A percentile compares a stretch with the other conserved stretches of the same genome.
These are phyloP conservation scores for Heliosperma pusillum DNA, from an alignment of 148 eudicot species.

Conservation along the genomic window DNA sequence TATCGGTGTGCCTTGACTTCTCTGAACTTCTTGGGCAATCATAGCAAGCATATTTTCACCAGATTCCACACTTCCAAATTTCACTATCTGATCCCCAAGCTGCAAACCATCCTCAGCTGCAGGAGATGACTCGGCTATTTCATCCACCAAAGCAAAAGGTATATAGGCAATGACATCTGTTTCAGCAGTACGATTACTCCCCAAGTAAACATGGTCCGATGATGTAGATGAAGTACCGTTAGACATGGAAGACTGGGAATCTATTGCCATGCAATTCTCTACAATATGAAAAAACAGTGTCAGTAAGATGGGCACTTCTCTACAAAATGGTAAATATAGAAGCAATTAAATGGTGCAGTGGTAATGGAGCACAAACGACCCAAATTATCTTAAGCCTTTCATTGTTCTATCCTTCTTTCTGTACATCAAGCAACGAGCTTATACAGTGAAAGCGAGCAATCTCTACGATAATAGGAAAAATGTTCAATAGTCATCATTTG, in stretches of 20 bases:
- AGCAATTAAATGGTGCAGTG: neutral
- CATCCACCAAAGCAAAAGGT: conserved; percentile 91
- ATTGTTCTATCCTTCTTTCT: neutral
- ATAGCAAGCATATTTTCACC: conserved; percentile 64
- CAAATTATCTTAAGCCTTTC: neutral
- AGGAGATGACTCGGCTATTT: conserved; percentile 85
- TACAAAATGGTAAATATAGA: neutral
- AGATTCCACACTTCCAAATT: conserved; percentile 71
- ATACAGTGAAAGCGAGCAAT: neutral
- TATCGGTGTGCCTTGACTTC: conserved; percentile 47
- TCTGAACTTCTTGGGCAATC: conserved; percentile 82
- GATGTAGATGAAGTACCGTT: conserved; percentile 28
- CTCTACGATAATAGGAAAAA: neutral
- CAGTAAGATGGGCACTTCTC: neutral
- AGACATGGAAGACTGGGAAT: conserved; percentile 16
- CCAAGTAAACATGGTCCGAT: conserved; percentile 21
- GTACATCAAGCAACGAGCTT: neutral
- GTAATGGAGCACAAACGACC: neutral
- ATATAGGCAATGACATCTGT: conserved; percentile 31
- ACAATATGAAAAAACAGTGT: neutral
- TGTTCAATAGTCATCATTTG: neutral
- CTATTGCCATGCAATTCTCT: conserved; percentile 22
- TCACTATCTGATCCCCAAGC: conserved; percentile 88
- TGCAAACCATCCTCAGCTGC: conserved; percentile 97
- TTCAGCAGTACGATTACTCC: conserved; percentile 38